phyloP scores from a whole-genome alignment of 2,329 filamentous ascomycete genomes.

The Aspergillus novoparasiticus region DNA sequence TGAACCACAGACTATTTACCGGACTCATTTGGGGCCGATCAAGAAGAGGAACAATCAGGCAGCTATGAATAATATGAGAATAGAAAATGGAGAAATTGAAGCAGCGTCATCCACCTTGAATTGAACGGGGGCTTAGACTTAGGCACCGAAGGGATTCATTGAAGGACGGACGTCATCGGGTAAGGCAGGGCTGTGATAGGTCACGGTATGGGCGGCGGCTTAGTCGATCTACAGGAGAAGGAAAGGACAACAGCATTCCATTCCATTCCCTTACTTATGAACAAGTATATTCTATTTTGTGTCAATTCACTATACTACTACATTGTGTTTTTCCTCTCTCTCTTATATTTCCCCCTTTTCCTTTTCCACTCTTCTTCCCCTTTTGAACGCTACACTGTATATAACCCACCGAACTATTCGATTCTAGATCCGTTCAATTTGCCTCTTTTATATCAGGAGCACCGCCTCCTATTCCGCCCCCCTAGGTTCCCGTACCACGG shows the following conservation, averaged over 20 bases:
- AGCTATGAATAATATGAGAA: neutral
- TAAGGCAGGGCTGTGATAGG: conserved; percentile 8
- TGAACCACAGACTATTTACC: conserved; percentile 58
- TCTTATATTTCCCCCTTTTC: conserved; percentile 6
- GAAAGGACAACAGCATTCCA: neutral
- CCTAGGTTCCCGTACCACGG: conserved; percentile 15
- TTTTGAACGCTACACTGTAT: neutral
- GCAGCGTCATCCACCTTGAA: neutral
- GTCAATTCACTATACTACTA: conserved; percentile 5
- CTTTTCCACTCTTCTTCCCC: conserved; percentile 2
- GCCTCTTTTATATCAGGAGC: conserved; percentile 6
- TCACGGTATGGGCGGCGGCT: neutral
- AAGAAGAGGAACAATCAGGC: neutral
- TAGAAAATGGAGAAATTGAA: neutral
- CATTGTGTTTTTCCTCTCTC: conserved; percentile 4
- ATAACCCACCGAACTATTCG: neutral
- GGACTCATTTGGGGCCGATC: conserved; percentile 36
- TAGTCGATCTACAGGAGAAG: neutral
- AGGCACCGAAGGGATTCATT: neutral
- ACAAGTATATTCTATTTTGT: neutral
- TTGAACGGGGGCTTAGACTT: neutral
- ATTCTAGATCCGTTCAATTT: neutral
- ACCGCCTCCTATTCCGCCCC: neutral
- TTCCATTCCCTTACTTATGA: conserved; percentile 2
- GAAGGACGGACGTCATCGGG: conserved; percentile 4